Evolutionary conservation across 371 early-diverging fungal genomes (phyloP), one percentile per base, ranked within the genome.

Genomic region (Blastocladiella emersonii): DNA sequence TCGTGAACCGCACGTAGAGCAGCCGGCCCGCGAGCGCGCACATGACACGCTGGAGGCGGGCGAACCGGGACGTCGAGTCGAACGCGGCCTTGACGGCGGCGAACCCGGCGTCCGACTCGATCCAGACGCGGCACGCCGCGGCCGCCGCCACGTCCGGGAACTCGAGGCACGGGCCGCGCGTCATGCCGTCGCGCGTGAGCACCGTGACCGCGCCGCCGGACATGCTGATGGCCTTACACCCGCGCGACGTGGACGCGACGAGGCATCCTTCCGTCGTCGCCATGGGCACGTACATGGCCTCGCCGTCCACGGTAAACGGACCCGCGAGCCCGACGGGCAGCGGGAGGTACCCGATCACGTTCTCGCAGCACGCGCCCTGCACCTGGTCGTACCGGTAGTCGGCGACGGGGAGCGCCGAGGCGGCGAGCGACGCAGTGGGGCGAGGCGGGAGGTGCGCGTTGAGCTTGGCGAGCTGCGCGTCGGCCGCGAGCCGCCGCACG

Each of bases 221-320:
- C 45, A 83, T 78, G 66, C 87, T 88, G 65, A 96, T 91, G 21
- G 95, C 93, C 74, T 97, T 97, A 74, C 94, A 93, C 12, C 98
- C 98, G 61, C 96, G 85, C n/a, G 90, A 85, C 27, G 93, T 85
- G 44, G 94, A 93, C 12, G 98, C 98, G n/a, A 97, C 87, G 62
- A 97, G 72, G 57, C 87, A 86, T 32, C 98, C 98, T 73, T 97
- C 98, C 6, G 96, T 96, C 2, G 98, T 97, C 19, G 94, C 92
- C 94, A 97, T 94, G 19, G 98, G 98, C 13, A 97, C 79, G 66
- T 88, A 89, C 41, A 86, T 78, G 8, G 69, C 49, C 63, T 85
- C 77, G 39, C 85, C 88, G 69, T 97, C 93, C 62, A 95, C 83
- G 34, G 73, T 73, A 64, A 89, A 71, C 0, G 94, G 94, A 6